Percentiles rank a stretch among this genome's conserved stretches.
These are phyloP conservation scores for Ilyonectria sp. DNA, from an alignment of 2,329 filamentous ascomycete species.

Conservation along the genomic window DNA sequence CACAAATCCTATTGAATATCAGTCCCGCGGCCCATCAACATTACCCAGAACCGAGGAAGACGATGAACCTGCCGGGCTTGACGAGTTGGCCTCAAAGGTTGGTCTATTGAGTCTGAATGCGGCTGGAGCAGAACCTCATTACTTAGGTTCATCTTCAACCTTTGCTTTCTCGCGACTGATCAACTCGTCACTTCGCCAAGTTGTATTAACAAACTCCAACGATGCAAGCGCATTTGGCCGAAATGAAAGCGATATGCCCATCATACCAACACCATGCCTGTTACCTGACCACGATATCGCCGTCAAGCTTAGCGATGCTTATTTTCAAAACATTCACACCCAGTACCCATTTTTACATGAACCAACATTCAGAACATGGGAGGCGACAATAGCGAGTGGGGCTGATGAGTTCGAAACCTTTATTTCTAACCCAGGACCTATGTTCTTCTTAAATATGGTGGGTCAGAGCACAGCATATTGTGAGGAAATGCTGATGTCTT, in stretches of 20 bases:
- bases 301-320: conserved; percentile 46
- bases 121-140: conserved; percentile 44
- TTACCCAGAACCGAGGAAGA: background rate
- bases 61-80: conserved; percentile 19
- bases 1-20: background rate
- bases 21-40: background rate
- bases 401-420: conserved; percentile 13
- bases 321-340: conserved; percentile 56
- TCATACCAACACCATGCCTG: conserved; percentile 18
- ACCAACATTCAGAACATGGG: conserved; percentile 52
- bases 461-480: background rate
- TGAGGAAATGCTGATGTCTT: background rate
- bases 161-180: conserved; percentile 50
- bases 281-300: conserved; percentile 27
- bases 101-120: conserved; percentile 40
- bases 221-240: background rate
- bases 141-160: conserved; percentile 48
- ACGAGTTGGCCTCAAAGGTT: conserved; percentile 31
- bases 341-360: conserved; percentile 57
- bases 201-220: background rate
- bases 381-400: conserved; percentile 42
- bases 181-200: conserved; percentile 29
- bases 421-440: background rate
- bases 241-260: background rate
- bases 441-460: conserved; percentile 35